Percentiles rank a stretch among this genome's conserved stretches.
Conservation (phyloP, 73 alveolate genomes). For the Breviolum minutum region DNA sequence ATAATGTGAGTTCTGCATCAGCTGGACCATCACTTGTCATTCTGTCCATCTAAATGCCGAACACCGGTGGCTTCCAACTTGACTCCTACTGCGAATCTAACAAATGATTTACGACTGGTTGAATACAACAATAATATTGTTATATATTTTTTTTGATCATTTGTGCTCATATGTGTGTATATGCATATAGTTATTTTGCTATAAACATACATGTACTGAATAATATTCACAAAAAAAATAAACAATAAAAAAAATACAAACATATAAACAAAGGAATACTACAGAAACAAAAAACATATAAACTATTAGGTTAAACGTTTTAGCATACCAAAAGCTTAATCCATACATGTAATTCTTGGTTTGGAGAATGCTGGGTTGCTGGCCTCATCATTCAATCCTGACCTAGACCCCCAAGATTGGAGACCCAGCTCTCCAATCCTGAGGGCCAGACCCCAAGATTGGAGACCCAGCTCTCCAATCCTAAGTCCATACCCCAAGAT, state of each 20-base stretch:
- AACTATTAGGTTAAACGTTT: too few species aligned
- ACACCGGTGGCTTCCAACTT: too few species aligned
- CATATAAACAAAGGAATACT: neutral
- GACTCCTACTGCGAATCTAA: too few species aligned
- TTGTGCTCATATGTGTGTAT: neutral
- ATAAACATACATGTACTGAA: neutral
- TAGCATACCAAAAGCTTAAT: too few species aligned
- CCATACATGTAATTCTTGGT: neutral
- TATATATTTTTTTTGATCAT: neutral
- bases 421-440: constrained; percentile 4
- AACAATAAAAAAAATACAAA: neutral
- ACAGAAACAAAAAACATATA: neutral
- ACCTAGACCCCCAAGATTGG: neutral
- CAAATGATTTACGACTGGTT: too few species aligned
- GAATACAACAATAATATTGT: too few species aligned
- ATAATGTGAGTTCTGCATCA: too few species aligned
- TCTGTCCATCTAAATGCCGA: too few species aligned
- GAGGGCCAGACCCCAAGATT: neutral
- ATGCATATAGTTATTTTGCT: neutral
- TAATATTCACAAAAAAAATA: too few species aligned
- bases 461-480: constrained; percentile 35
- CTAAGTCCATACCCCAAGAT: neutral
- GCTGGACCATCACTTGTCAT: too few species aligned
- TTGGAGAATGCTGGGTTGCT: neutral
- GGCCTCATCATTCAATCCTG: neutral